Evolutionary conservation across 345 rosid species (phyloP), one percentile per base, ranked within the genome.

Genomic region (Streptanthus diversifolius): DNA sequence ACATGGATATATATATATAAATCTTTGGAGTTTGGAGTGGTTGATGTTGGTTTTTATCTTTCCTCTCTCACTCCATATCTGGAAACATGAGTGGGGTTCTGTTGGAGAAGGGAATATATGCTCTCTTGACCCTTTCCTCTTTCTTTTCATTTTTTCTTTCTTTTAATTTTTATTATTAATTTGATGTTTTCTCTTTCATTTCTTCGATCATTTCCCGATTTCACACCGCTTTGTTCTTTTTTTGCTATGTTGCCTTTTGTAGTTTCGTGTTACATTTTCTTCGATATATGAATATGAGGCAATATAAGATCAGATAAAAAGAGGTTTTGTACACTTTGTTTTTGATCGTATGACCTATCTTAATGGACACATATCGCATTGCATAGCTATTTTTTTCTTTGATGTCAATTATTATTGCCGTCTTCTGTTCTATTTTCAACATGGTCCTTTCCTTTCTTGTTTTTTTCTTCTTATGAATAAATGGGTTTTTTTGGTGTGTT

Each of bases 41-140:
- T 81, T 83, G 81, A 77, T 65, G 63, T 51, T 82, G 25, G 61
- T 25, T 14, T 30, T 58, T 35, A 11, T 45, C 7, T 71, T 84
- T 82, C 75, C 77, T 60, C 73, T 85, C 79, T 82, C 89, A 87
- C 89, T 80, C 96, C 88, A 83, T 85, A 87, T 83, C 87, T 68
- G 86, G 87, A 85, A 86, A 82, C 89, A 86, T 79, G 63, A 70
- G 92, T 86, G 92, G 90, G 90, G 90, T 75, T 79, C 76, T 68
- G 83, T 79, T 82, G 81, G 80, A 82, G 72, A 70, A 75, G 85
- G 81, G 96, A 90, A 90, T 90, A 90, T 87, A 86, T 86, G 89
- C 92, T 89, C 80, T 71, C 84, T 83, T 82, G 81, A 54, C 84
- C 75, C 77, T 82, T 77, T 80, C 84, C 79, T 75, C 83, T 80